phyloP scores from a whole-genome alignment of 371 early-diverging fungal species.

The Umbelopsis sp. region DNA sequence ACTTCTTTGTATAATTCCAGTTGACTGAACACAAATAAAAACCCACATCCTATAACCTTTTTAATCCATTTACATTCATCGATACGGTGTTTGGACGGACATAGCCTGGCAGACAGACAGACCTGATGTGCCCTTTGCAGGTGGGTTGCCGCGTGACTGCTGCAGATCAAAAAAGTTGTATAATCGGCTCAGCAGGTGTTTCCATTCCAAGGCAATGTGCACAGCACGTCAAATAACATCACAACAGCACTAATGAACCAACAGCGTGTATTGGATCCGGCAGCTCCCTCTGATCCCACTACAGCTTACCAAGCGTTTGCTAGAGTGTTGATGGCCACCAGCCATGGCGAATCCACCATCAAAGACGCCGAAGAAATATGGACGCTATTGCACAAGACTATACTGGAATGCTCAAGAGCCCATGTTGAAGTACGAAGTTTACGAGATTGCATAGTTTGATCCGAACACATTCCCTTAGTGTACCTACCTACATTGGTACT shows the following conservation, averaged over 20 bases:
- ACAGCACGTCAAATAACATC: not conserved
- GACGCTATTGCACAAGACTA: conserved; percentile 48
- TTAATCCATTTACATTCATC: too few relatives aligned
- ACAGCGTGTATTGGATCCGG: not conserved
- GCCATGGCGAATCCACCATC: not conserved
- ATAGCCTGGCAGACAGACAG: too few relatives aligned
- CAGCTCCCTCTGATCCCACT: not conserved
- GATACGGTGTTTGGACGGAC: too few relatives aligned
- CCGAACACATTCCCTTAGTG: not conserved
- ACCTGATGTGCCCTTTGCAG: too few relatives aligned
- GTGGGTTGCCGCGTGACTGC: too few relatives aligned
- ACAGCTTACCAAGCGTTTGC: conserved; percentile 6
- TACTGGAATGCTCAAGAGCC: conserved; percentile 63
- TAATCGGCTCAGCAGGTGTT: too few relatives aligned
- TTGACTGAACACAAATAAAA: too few relatives aligned
- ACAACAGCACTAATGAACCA: not conserved
- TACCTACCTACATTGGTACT: not conserved
- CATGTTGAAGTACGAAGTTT: conserved; percentile 57
- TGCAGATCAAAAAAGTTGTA: too few relatives aligned
- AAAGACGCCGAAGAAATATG: conserved; percentile 42
- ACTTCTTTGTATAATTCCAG: too few relatives aligned
- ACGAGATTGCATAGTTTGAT: too few relatives aligned
- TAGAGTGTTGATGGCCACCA: not conserved
- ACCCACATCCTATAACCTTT: too few relatives aligned
- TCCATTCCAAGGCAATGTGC: too few relatives aligned